Evolutionary conservation across 179 eudicot species (phyloP), one percentile per base, ranked within the genome.

Genomic region (Nepenthes alata): DNA sequence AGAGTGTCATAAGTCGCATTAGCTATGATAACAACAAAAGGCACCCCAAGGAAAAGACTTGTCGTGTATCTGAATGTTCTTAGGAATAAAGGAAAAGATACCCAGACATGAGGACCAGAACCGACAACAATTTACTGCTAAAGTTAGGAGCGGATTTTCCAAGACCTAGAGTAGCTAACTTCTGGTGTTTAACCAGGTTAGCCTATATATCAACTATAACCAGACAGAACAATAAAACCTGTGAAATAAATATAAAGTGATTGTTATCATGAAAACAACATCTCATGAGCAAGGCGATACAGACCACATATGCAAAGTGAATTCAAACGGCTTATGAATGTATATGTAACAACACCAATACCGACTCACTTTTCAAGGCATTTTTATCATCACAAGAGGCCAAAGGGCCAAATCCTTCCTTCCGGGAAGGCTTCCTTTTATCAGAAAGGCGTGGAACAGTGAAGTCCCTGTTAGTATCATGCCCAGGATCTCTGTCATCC

Each of bases 341-440:
- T 49, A 10, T 53, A 51, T 62, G 9, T 38, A 63, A 52, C 52
- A 25, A n/a, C 53, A 67, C 45, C 13, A 66, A 35, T 36, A 58
- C n/a, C 66, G 49, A 5, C 87, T 85, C 77, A 88, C 98, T 88
- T 75, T 77, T 86, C 64, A 82, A 38, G 51, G 83, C 75, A 72
- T 70, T 77, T 80, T 84, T 88, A 69, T 81, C 94, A 48, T 83
- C 86, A 64, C 74, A 67, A 65, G 85, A 60, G 41, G 72, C 81
- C 68, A 70, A 25, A 62, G 75, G 77, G 63, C 83, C 85, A 74
- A 74, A 84, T 53, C 83, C 87, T 54, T 86, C 86, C 79, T 83
- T 91, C 48, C 83, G 78, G 25, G 75, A 62, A 75, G 81, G 75
- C 74, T 81, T 91, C 71, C 72, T 77, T 81, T 83, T 90, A 35